Base-by-base conservation (phyloP, 2,329 filamentous ascomycete genomes). In the Colletotrichum somersetense region DNA sequence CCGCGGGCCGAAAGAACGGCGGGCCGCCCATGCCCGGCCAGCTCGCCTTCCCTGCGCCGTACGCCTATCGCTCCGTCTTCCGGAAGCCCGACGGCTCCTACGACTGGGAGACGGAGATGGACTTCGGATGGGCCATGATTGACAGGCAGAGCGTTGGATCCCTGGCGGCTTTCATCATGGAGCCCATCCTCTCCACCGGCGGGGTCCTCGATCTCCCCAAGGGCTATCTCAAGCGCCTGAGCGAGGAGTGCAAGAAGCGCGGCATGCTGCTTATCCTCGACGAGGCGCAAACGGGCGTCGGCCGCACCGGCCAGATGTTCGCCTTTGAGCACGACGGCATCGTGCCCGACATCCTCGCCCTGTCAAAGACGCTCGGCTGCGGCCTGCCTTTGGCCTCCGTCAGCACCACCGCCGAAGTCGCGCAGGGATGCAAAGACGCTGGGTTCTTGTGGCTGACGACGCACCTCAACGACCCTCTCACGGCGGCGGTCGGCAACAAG, bases 71-170 rank as follows among this genome's bases (percentile, higher is more conserved):
- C 5, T 91, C 89, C 0, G 83, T 86, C 0, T 92, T 92, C 78
- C 85, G 87, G 12, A 85, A 86, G 46, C 30, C 85, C 0, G 89
- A 92, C 73, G 89, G 89, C 0, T 85, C 84, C 0, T 89, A 92
- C 73, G 90, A 92, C 77, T 92, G 90, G 90, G 83, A 89, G 74
- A 86, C 88, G 0, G 91, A 92, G 77, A 80, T 92, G 18, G 85
- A 89, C 14, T 92, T 88, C 75, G 89, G 88, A 23, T 92, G 88
- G 83, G 81, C 82, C n/a, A 82, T 92, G 79, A 80, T 92, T 55
- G 89, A 92, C 75, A 80, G 83, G 5, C 86, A 89, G 71, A 88
- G 84, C 1, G 85, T 86, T 23, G 90, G 89, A 0, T 91, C 89
- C 0, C 83, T 92, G 0, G 89, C 90, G 0, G 90, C 90, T 0